Evolutionary conservation across 2,329 filamentous ascomycete species (phyloP).

Genomic region (Talaromyces sp.): DNA sequence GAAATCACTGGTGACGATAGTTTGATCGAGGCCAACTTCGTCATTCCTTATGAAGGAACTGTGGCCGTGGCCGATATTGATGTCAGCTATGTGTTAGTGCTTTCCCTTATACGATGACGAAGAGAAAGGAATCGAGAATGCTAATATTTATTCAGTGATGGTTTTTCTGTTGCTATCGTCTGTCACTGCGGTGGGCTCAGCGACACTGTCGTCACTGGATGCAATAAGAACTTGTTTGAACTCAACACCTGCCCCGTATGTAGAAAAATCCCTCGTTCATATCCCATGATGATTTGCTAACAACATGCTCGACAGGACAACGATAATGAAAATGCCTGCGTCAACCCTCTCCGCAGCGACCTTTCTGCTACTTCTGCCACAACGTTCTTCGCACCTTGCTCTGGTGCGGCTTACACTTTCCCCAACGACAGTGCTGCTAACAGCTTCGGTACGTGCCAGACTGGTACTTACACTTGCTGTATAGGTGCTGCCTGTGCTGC

Average conservation of each 20-base stretch:
- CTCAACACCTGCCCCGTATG: conserved; percentile 12
- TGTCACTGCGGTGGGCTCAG: conserved; percentile 6
- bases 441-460: conserved; percentile 12
- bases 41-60: not conserved
- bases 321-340: conserved; percentile 11
- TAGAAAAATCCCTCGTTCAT: not conserved
- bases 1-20: conserved; percentile 10
- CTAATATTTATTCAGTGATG: conserved; percentile 5
- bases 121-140: not conserved
- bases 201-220: conserved; percentile 9
- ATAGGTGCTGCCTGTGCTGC: conserved; percentile 6
- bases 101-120: not conserved
- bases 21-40: conserved; percentile 17
- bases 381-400: conserved; percentile 7
- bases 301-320: conserved; percentile 2
- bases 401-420: conserved; percentile 14
- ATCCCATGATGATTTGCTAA: not conserved
- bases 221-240: conserved; percentile 9
- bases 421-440: conserved; percentile 8
- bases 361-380: not conserved
- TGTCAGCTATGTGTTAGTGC: conserved; percentile 15
- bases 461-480: conserved; percentile 10
- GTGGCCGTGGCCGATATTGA: conserved; percentile 13
- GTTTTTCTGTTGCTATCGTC: conserved; percentile 15
- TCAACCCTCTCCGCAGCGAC: conserved; percentile 15